A percentile compares a stretch with the other conserved stretches of the same genome.
Conservation (phyloP, 148 eudicot species). For the Rhododendron simsii region DNA sequence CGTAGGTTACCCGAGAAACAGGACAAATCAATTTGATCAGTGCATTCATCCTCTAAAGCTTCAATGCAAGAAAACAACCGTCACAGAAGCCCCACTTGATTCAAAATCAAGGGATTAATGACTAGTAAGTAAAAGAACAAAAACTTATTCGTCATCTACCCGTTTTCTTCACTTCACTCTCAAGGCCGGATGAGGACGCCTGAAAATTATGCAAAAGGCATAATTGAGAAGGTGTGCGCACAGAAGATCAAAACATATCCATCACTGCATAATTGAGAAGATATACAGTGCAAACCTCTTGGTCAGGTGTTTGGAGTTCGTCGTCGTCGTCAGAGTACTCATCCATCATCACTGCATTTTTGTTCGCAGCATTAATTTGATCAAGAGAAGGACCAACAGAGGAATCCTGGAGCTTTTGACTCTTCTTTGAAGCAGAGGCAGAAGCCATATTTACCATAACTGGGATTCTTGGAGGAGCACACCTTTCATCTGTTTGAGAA, state of each 20-base stretch:
- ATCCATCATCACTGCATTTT: slow-evolving; percentile 72
- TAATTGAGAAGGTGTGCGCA: not conserved
- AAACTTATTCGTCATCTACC: slow-evolving; percentile 25
- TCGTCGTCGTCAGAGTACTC: slow-evolving; percentile 96
- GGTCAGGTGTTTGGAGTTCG: slow-evolving; percentile 74
- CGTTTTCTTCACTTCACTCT: slow-evolving; percentile 44
- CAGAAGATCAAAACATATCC: slow-evolving; percentile 4
- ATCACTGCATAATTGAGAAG: not conserved
- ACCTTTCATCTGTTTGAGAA: slow-evolving; percentile 87
- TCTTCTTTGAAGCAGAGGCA: slow-evolving; percentile 62
- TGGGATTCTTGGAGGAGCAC: slow-evolving; percentile 86
- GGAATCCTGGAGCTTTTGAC: slow-evolving; percentile 45
- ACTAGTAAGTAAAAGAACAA: not conserved
- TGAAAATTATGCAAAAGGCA: slow-evolving; percentile 23
- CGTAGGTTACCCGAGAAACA: slow-evolving; percentile 81
- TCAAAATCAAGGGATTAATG: slow-evolving; percentile 9
- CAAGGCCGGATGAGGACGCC: slow-evolving; percentile 37
- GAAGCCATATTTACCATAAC: slow-evolving; percentile 98
- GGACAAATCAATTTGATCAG: slow-evolving; percentile 68
- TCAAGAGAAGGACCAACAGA: slow-evolving; percentile 48
- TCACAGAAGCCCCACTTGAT: slow-evolving; percentile 14
- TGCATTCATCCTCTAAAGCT: slow-evolving; percentile 65
- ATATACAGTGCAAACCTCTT: slow-evolving; percentile 56
- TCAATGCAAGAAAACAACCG: slow-evolving; percentile 21
- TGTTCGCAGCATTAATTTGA: slow-evolving; percentile 55